Base-by-base conservation (phyloP, 2,329 filamentous ascomycete species). In the Fusarium sp. region DNA sequence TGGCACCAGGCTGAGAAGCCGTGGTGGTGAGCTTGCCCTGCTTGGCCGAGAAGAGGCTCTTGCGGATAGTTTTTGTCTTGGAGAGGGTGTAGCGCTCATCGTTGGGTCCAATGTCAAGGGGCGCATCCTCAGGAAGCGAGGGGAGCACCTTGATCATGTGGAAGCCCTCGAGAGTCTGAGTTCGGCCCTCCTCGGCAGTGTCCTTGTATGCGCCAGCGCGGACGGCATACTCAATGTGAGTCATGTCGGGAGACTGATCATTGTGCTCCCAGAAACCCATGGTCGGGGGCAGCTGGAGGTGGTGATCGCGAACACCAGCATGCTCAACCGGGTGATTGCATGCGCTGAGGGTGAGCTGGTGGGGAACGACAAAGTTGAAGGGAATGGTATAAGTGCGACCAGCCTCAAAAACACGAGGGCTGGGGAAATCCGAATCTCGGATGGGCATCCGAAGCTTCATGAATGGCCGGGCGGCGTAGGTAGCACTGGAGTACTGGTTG, bases 311-410 rank as follows among this genome's bases (percentile, higher is more conserved):
- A 34, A 90, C 82, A 56, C 81, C 81, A n/a, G 83, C 81, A 45
- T 83, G 83, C 45, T 83, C 80, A 63, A 85, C 83, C 31, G 79
- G 74, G 81, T 90, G 89, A 75, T 82, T 86, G 83, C 89, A 91
- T 20, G 89, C 88, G 67, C 85, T 85, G 59, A 90, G 82, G 20
- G 89, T 90, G 68, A 91, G 86, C 63, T 89, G 85, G 72, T 84
- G 83, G n/a, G 89, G 89, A 18, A 91, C 85, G 67, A 90, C 86
- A 72, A 91, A 91, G 81, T 89, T 81, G 82, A 91, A 89, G n/a
- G 89, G 89, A 27, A 91, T 79, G 16, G 77, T 84, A 79, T 89
- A 88, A 29, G 83, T 84, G 71, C 79, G 79, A 3, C 85, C 87
- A n/a, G 84, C 82, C 78, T 86, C 82, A 68, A 90, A 86, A 34